Conservation (phyloP, 768 basidiomycete species). For the Piloderma croceum region DNA sequence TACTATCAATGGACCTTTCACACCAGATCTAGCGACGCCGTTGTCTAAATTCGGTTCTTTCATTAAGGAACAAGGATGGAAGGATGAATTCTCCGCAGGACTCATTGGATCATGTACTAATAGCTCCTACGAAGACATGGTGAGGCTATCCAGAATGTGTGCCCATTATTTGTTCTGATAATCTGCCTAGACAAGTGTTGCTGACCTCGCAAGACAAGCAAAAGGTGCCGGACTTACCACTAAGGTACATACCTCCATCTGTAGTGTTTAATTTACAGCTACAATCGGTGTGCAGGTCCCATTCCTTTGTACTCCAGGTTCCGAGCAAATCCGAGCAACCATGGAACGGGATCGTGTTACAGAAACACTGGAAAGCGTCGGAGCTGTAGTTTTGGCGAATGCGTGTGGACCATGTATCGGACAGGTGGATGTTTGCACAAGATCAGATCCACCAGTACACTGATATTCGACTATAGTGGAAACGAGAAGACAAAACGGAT, state of each 20-base stretch:
- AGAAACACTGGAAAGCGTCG: conserved; percentile 73
- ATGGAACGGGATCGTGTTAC: conserved; percentile 94
- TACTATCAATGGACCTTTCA: conserved; percentile 94
- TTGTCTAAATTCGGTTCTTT: conserved; percentile 82
- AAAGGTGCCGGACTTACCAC: conserved; percentile 74
- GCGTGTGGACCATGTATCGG: conserved; percentile 99
- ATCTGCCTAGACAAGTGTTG: conserved; percentile 70
- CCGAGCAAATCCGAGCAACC: conserved; percentile 95
- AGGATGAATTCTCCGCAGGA: conserved; percentile 83
- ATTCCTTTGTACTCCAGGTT: conserved; percentile 85
- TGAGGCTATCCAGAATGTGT: conserved; percentile 22
- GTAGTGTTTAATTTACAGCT: neutral
- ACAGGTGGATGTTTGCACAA: conserved; percentile 56
- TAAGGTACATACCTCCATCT: conserved; percentile 42
- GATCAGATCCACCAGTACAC: neutral
- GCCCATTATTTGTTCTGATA: conserved; percentile 5
- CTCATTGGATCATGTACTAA: conserved; percentile 99
- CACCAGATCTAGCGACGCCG: conserved; percentile 93
- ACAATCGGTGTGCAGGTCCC: conserved; percentile 46
- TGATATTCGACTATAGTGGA: conserved; percentile 57
- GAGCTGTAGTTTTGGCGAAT: conserved; percentile 93
- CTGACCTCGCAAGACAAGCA: conserved; percentile 87
- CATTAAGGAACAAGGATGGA: conserved; percentile 84
- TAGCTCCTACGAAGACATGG: conserved; percentile 96
- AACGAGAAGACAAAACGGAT: conserved; percentile 78